Evolutionary conservation across 768 basidiomycete genomes (phyloP).

Genomic region (Tephrocybe sp.): DNA sequence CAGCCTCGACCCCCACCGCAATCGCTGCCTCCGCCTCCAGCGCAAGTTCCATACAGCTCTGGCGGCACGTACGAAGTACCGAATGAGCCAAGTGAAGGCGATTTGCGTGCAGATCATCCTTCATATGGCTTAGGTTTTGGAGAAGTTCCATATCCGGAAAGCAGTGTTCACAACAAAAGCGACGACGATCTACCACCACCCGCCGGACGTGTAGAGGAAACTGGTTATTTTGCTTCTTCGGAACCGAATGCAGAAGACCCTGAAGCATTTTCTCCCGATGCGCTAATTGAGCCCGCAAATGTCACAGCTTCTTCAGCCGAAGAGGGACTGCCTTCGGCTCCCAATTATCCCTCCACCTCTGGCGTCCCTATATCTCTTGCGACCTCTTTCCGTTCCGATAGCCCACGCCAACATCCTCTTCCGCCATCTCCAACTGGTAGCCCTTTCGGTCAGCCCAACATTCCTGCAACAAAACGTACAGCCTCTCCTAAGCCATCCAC

Average conservation of each 20-base stretch:
- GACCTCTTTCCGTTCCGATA: slow-evolving; percentile 3
- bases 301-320: background rate
- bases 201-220: background rate
- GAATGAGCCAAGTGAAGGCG: background rate
- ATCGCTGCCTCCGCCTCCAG: slow-evolving; percentile 3
- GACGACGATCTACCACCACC: background rate
- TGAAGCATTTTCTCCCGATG: background rate
- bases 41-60: slow-evolving; percentile 1
- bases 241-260: slow-evolving; percentile 1
- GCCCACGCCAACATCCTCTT: slow-evolving; percentile 11
- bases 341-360: background rate
- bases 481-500: slow-evolving; percentile 9
- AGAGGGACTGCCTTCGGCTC: background rate
- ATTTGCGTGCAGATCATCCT: background rate
- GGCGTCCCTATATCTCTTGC: background rate
- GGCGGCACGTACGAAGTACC: background rate
- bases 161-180: background rate
- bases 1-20: slow-evolving; percentile 1
- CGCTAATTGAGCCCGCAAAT: background rate
- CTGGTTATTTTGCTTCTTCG: background rate
- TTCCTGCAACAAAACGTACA: slow-evolving; percentile 6
- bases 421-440: slow-evolving; percentile 16
- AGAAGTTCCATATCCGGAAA: background rate
- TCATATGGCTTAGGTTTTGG: background rate
- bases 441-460: slow-evolving; percentile 6